These are phyloP conservation scores for Bertia moriformis DNA, from an alignment of 2,329 filamentous ascomycete genomes.

Conservation along the genomic window DNA sequence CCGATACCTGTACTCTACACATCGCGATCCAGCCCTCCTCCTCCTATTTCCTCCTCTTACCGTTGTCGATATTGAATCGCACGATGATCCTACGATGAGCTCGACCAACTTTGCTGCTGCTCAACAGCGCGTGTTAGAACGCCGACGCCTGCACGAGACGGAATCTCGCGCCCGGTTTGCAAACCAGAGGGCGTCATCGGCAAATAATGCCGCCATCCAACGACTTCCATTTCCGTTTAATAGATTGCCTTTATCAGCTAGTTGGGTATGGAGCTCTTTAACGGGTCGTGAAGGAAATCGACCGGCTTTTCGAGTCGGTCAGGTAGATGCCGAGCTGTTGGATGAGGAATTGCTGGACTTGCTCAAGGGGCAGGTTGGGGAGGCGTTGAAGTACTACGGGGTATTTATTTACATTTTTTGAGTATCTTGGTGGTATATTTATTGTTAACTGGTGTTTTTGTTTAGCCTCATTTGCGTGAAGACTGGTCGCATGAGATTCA, in stretches of 20 bases:
- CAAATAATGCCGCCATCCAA: constrained; percentile 37
- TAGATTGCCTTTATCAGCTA: constrained; percentile 29
- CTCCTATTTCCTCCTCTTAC: background rate
- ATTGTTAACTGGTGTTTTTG: too few species aligned
- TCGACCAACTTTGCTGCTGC: constrained; percentile 70
- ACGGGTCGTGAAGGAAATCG: constrained; percentile 63
- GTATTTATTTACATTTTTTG: constrained; percentile 27
- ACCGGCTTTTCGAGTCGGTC: constrained; percentile 82
- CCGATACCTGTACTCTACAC: background rate
- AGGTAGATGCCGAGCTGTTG: constrained; percentile 87
- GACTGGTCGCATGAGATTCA: constrained; percentile 80
- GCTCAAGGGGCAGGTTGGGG: constrained; percentile 70
- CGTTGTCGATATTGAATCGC: background rate
- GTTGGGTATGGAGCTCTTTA: constrained; percentile 54
- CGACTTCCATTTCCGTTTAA: constrained; percentile 49
- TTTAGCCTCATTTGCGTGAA: constrained; percentile 54
- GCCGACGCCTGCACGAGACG: constrained; percentile 62
- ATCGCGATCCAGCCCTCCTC: background rate
- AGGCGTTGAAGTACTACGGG: constrained; percentile 76
- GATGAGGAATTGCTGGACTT: constrained; percentile 86
- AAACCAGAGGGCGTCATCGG: constrained; percentile 23
- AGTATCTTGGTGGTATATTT: constrained; percentile 2
- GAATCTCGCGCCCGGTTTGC: constrained; percentile 42
- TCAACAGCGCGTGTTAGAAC: constrained; percentile 71
- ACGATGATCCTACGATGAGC: constrained; percentile 23